These are phyloP conservation scores for Forsythia viridissima DNA, from an alignment of 257 asterid genomes.

Conservation along the genomic window DNA sequence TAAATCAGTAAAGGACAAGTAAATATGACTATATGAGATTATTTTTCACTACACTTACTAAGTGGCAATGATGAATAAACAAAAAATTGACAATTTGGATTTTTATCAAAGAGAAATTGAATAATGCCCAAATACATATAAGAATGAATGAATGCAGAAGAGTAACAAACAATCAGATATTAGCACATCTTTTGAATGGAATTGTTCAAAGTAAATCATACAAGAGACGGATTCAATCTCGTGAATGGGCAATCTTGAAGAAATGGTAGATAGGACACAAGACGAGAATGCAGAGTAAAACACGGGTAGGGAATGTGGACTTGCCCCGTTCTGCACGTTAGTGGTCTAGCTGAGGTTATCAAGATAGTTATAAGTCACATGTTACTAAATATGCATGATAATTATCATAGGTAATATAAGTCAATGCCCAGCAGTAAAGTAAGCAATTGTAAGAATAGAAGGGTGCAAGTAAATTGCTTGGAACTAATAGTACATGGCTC, in stretches of 20 bases:
- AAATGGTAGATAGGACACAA: background rate
- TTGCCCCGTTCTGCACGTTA: background rate
- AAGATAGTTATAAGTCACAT: background rate
- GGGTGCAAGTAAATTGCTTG: background rate
- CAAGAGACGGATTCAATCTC: background rate
- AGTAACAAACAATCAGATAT: background rate
- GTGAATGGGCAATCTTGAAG: background rate
- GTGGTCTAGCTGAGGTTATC: background rate
- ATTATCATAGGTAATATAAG: background rate
- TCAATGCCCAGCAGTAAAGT: background rate
- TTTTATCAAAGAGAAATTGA: background rate
- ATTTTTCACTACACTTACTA: background rate
- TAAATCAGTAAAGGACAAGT: background rate
- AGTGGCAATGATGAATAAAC: background rate
- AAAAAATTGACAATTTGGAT: background rate
- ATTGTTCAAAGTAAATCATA: background rate
- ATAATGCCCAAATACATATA: background rate
- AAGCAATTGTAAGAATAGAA: background rate
- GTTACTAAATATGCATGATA: background rate
- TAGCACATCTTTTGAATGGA: background rate
- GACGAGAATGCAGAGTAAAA: background rate
- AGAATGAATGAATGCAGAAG: background rate
- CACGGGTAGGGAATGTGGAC: background rate
- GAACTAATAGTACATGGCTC: background rate
- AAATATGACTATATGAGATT: background rate